Evolutionary conservation across 2,329 filamentous ascomycete species (phyloP).

Genomic region (Simplicillium sp.): DNA sequence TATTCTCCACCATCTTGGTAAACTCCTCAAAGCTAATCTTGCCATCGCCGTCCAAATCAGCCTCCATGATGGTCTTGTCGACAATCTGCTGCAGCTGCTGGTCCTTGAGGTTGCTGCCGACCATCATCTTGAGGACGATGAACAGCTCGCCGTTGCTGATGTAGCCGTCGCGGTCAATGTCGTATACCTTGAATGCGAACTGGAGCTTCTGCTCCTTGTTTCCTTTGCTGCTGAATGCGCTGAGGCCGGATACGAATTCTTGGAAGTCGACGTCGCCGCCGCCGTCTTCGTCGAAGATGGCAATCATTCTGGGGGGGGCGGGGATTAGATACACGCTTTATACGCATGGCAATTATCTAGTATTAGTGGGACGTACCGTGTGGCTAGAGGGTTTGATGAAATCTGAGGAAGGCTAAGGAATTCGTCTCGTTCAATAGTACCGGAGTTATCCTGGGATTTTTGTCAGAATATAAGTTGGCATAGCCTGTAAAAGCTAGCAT

Average conservation of each 20-base stretch:
- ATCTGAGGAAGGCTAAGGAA: conserved; percentile 96
- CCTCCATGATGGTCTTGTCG: conserved; percentile 99
- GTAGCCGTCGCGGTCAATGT: conserved; percentile 96
- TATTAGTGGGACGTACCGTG: conserved; percentile 49
- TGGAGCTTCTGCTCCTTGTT: conserved; percentile 98
- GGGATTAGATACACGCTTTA: neutral
- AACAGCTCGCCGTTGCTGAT: conserved; percentile 99
- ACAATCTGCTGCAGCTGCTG: conserved; percentile 99
- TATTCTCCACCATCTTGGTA: conserved; percentile 96
- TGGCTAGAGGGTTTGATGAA: conserved; percentile 93
- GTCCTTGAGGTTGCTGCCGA: conserved; percentile 97
- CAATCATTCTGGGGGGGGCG: conserved; percentile 69
- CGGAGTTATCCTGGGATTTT: conserved; percentile 78
- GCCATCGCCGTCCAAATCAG: conserved; percentile 88
- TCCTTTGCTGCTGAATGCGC: conserved; percentile 92
- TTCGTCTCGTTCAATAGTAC: conserved; percentile 96
- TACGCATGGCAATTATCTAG: neutral
- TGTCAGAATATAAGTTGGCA: no score
- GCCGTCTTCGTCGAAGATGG: conserved; percentile 97
- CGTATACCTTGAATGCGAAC: conserved; percentile 99
- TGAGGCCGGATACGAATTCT: conserved; percentile 92
- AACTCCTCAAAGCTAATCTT: conserved; percentile 99
- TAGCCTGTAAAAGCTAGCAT: conserved; percentile 13
- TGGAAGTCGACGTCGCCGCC: conserved; percentile 98
- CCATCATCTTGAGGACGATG: conserved; percentile 99